Evolutionary conservation across 352 stramenopile genomes (phyloP).

Genomic region (Pythium monospermum): DNA sequence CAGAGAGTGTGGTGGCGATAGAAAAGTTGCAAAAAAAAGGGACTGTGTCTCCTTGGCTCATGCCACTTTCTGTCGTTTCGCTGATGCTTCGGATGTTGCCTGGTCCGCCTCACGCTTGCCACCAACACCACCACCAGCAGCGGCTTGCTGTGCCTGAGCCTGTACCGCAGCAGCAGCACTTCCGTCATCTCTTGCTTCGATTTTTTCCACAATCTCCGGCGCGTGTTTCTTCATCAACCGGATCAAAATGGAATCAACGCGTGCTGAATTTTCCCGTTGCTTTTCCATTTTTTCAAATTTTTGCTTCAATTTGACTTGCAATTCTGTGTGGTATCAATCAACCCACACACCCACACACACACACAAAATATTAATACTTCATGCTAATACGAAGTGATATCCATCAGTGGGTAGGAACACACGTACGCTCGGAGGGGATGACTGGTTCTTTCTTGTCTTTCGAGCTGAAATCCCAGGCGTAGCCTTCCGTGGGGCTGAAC

Average conservation of each 20-base stretch:
- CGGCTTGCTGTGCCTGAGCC: not conserved
- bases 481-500: conserved; percentile 82
- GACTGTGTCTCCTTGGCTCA: no score
- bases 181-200: conserved; percentile 41
- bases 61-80: conserved; percentile 63
- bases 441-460: conserved; percentile 78
- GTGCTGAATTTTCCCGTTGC: conserved; percentile 76
- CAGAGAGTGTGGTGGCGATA: no score
- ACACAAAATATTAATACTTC: not conserved
- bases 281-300: conserved; percentile 87
- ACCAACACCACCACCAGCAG: not conserved
- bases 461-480: conserved; percentile 86
- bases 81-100: conserved; percentile 18
- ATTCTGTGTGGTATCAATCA: conserved; percentile 27
- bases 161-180: not conserved
- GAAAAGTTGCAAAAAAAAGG: no score
- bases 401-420: not conserved
- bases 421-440: conserved; percentile 81
- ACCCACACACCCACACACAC: not conserved
- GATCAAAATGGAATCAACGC: conserved; percentile 78
- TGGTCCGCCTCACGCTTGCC: conserved; percentile 21
- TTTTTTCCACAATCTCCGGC: conserved; percentile 77
- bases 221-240: conserved; percentile 84
- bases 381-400: conserved; percentile 1
- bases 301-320: conserved; percentile 84